These are phyloP conservation scores for Leucoagaricus sp. DNA, from an alignment of 1,284 basidiomycete species.

Conservation along the genomic window DNA sequence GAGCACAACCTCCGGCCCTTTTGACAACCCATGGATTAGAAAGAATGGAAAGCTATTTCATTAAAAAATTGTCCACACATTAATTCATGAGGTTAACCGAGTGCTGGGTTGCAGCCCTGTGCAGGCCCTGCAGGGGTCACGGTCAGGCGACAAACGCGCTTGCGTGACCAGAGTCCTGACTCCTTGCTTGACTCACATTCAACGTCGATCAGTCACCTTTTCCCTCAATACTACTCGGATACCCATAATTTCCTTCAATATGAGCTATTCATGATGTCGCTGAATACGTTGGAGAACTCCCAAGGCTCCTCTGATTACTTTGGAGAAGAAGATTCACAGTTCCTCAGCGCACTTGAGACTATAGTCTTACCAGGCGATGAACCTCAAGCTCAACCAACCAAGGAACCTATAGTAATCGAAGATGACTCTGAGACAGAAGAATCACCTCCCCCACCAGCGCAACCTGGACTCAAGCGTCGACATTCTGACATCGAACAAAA, in stretches of 20 bases:
- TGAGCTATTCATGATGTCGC: slow-evolving; percentile 5
- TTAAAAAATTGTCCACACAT: too few relatives aligned
- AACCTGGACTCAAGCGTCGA: slow-evolving; percentile 37
- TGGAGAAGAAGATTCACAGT: slow-evolving; percentile 55
- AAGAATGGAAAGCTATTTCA: too few relatives aligned
- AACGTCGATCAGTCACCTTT: too few relatives aligned
- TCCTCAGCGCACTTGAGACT: slow-evolving; percentile 50
- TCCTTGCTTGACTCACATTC: slow-evolving; percentile 38
- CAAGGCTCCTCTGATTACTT: slow-evolving; percentile 57
- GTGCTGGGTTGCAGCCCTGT: too few relatives aligned
- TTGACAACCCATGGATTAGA: too few relatives aligned
- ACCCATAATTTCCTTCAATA: neutral
- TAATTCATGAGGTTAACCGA: too few relatives aligned
- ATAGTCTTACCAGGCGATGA: slow-evolving; percentile 51
- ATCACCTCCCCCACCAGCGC: slow-evolving; percentile 34
- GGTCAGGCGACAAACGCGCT: neutral
- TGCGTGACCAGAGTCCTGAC: neutral
- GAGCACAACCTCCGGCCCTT: too few relatives aligned
- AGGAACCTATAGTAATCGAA: slow-evolving; percentile 8
- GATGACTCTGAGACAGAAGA: slow-evolving; percentile 27
- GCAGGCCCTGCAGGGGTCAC: too few relatives aligned
- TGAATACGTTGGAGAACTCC: slow-evolving; percentile 17
- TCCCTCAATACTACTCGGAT: neutral
- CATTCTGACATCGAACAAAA: slow-evolving; percentile 20
- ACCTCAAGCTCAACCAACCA: slow-evolving; percentile 4